phyloP scores from a whole-genome alignment of 2,329 filamentous ascomycete genomes.

The Dothideomycetidae sp. region DNA sequence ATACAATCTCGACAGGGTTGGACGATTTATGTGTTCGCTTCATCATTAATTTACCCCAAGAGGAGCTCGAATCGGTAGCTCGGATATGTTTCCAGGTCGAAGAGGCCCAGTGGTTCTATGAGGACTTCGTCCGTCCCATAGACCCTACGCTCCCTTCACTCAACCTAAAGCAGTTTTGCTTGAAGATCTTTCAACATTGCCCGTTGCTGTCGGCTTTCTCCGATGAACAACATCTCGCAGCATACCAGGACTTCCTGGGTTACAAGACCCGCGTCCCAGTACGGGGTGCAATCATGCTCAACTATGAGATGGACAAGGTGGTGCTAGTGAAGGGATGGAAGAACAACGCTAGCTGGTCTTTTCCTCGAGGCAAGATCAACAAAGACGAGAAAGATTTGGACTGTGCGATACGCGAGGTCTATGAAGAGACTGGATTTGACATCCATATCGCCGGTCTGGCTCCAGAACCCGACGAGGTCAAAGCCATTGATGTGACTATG shows the following conservation, averaged over 20 bases:
- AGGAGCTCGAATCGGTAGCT: constrained; percentile 78
- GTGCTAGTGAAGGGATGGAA: constrained; percentile 97
- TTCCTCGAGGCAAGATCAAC: constrained; percentile 94
- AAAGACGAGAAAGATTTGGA: constrained; percentile 89
- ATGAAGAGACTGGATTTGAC: constrained; percentile 91
- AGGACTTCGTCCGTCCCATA: constrained; percentile 91
- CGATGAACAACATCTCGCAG: constrained; percentile 59
- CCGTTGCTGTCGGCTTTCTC: constrained; percentile 74
- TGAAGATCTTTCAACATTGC: constrained; percentile 87
- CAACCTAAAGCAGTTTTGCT: constrained; percentile 69
- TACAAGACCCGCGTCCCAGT: constrained; percentile 95
- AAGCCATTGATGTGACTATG: constrained; percentile 80
- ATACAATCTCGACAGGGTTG: constrained; percentile 53
- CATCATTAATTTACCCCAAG: constrained; percentile 87
- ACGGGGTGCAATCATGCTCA: constrained; percentile 82
- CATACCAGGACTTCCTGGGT: constrained; percentile 80
- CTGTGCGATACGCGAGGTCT: constrained; percentile 86
- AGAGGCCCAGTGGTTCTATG: constrained; percentile 99
- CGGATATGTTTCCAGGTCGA: constrained; percentile 98
- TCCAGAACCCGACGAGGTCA: constrained; percentile 51
- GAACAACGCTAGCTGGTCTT: constrained; percentile 91
- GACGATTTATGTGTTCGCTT: constrained; percentile 97
- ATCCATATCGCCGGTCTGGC: constrained; percentile 63
- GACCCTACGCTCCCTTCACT: constrained; percentile 76
- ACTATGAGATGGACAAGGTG: constrained; percentile 84